phyloP scores from a whole-genome alignment of 1,139 yeast genomes.

The Diutina catenulata region DNA sequence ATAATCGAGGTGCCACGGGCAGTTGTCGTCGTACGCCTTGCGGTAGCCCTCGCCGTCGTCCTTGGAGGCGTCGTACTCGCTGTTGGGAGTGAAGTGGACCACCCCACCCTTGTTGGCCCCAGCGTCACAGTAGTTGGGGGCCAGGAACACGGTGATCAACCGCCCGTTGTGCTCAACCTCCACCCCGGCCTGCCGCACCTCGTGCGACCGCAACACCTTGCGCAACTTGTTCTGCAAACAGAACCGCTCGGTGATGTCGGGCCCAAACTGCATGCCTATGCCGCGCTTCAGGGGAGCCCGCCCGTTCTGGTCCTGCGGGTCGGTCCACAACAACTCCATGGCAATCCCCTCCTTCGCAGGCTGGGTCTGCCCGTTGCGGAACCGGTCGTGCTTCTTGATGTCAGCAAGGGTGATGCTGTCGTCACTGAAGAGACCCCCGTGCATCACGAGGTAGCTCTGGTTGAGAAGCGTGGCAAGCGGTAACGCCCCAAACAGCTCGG shows the following conservation, averaged over 20 bases:
- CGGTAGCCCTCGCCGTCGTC: conserved; percentile 44
- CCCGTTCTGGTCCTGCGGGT: conserved; percentile 74
- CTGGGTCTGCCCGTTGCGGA: conserved; percentile 47
- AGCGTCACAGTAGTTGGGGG: conserved; percentile 93
- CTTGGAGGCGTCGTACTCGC: conserved; percentile 16
- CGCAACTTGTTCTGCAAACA: conserved; percentile 59
- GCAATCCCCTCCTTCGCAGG: conserved; percentile 89
- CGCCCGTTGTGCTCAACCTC: conserved; percentile 80
- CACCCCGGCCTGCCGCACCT: conserved; percentile 86
- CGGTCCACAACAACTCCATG: conserved; percentile 97
- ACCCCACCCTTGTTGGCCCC: conserved; percentile 89
- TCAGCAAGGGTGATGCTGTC: conserved; percentile 64
- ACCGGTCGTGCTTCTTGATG: conserved; percentile 59
- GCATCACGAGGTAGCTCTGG: conserved; percentile 72
- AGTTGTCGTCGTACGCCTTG: conserved; percentile 27
- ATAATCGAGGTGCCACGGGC: conserved; percentile 40
- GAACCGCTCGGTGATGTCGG: conserved; percentile 79
- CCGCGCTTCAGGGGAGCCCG: conserved; percentile 89
- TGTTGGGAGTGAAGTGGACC: conserved; percentile 43
- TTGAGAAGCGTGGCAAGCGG: conserved; percentile 83
- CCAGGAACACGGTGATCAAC: conserved; percentile 86
- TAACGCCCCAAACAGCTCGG: conserved; percentile 75
- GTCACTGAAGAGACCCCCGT: conserved; percentile 87
- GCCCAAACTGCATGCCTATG: conserved; percentile 92
- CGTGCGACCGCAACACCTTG: conserved; percentile 87